phyloP scores from a whole-genome alignment of 371 early-diverging fungal genomes.

The Umbelopsis sp. region DNA sequence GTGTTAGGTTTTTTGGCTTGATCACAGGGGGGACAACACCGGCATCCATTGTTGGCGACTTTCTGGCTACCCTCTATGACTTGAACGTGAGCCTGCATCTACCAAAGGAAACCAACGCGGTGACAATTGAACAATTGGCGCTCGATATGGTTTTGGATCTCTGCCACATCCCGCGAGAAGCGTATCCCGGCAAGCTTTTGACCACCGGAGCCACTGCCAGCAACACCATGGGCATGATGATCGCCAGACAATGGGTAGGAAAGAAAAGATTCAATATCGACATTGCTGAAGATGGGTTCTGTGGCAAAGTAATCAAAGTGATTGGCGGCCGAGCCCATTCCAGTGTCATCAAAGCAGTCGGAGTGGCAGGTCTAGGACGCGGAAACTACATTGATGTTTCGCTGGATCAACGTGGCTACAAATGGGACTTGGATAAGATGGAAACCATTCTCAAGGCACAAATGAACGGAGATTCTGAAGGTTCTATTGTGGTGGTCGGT shows the following conservation, averaged over 20 bases:
- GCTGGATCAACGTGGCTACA: constrained; percentile 18
- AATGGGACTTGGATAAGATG: constrained; percentile 17
- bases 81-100: constrained; percentile 4
- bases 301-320: constrained; percentile 31
- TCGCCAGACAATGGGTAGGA: constrained; percentile 35
- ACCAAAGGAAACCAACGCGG: constrained; percentile 1
- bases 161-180: constrained; percentile 26
- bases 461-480: constrained; percentile 22
- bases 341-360: constrained; percentile 34
- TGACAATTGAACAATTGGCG: constrained; percentile 30
- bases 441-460: constrained; percentile 17
- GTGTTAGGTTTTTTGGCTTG: constrained; percentile 8
- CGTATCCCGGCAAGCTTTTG: constrained; percentile 27
- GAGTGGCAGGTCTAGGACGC: constrained; percentile 37
- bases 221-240: constrained; percentile 33
- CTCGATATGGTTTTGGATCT: constrained; percentile 33
- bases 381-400: constrained; percentile 30
- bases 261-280: constrained; percentile 24
- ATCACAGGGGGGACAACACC: constrained; percentile 16
- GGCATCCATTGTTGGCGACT: constrained; percentile 7
- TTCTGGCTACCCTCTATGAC: background rate
- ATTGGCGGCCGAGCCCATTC: constrained; percentile 36
- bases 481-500: constrained; percentile 32
- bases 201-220: constrained; percentile 37
- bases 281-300: constrained; percentile 36